Evolutionary conservation across 139 green algal species (phyloP).

Genomic region (Tetradesmus lagerheimii): DNA sequence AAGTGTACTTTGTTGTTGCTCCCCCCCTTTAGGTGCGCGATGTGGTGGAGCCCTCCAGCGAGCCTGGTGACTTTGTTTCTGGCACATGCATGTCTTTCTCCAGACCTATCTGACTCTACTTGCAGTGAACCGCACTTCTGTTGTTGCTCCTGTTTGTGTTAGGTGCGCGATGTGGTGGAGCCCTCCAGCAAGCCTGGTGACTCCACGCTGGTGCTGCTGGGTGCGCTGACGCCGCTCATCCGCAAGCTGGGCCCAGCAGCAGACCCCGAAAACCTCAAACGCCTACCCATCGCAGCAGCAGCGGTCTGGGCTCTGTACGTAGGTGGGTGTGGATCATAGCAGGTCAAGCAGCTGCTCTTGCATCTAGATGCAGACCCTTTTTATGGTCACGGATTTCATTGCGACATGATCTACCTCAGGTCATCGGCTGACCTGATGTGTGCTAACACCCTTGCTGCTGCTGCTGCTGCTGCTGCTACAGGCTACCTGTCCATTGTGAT

Average conservation of each 20-base stretch:
- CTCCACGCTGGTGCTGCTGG: slow-evolving; percentile 63
- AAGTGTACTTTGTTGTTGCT: not conserved
- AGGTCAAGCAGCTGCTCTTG: too few relatives aligned
- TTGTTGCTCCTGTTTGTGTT: not conserved
- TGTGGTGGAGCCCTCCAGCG: slow-evolving; percentile 80
- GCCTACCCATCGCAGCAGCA: slow-evolving; percentile 60
- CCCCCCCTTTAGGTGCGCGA: slow-evolving; percentile 62
- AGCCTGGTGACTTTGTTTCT: slow-evolving; percentile 78
- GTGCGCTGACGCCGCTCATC: slow-evolving; percentile 28
- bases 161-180: slow-evolving; percentile 83
- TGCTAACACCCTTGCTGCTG: not conserved
- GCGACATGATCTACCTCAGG: not conserved
- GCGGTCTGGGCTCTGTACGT: slow-evolving; percentile 75
- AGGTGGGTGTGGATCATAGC: slow-evolving; percentile 47
- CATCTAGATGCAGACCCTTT: too few relatives aligned
- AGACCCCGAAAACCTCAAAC: slow-evolving; percentile 69
- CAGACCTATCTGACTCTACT: not conserved
- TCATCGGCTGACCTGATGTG: not conserved
- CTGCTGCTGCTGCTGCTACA: slow-evolving; percentile 26
- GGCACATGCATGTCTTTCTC: not conserved
- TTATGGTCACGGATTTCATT: too few relatives aligned
- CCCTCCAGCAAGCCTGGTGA: slow-evolving; percentile 77
- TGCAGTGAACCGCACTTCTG: not conserved
- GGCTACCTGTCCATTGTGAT: slow-evolving; percentile 75
- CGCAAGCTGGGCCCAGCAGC: slow-evolving; percentile 63